Evolutionary conservation across 2,329 filamentous ascomycete species (phyloP).

Genomic region (Fusarium sacchari): DNA sequence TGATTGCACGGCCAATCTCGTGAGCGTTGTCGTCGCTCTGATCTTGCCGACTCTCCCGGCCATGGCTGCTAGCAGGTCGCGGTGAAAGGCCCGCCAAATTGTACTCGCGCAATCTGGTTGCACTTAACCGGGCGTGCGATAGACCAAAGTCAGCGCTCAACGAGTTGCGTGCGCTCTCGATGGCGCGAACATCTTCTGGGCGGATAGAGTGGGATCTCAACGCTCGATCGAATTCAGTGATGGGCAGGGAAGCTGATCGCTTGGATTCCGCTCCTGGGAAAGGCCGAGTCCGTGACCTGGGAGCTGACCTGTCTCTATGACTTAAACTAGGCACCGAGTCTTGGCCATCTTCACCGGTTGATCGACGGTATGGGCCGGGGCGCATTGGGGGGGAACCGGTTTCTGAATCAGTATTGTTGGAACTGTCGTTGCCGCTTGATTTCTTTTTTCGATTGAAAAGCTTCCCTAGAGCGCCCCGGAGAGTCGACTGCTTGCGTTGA

Average conservation of each 20-base stretch:
- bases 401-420: conserved; percentile 39
- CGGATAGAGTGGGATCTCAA: conserved; percentile 70
- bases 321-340: conserved; percentile 27
- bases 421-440: conserved; percentile 33
- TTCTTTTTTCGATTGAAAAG: conserved; percentile 70
- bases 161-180: conserved; percentile 65
- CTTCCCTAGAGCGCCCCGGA: conserved; percentile 65
- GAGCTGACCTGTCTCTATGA: conserved; percentile 37
- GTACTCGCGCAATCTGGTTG: conserved; percentile 46
- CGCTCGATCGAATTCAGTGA: conserved; percentile 69
- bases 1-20: conserved; percentile 72
- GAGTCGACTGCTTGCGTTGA: conserved; percentile 66
- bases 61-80: conserved; percentile 69
- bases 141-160: conserved; percentile 57
- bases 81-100: conserved; percentile 67
- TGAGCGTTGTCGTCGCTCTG: conserved; percentile 56
- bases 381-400: conserved; percentile 36
- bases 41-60: conserved; percentile 55
- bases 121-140: conserved; percentile 46
- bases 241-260: conserved; percentile 67
- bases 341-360: conserved; percentile 27
- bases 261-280: conserved; percentile 55
- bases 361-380: conserved; percentile 38
- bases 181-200: conserved; percentile 63
- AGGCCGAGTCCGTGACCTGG: conserved; percentile 53